Evolutionary conservation across 768 basidiomycete genomes (phyloP), one percentile per base, ranked within the genome.

Genomic region (Butyriboletus loyo): DNA sequence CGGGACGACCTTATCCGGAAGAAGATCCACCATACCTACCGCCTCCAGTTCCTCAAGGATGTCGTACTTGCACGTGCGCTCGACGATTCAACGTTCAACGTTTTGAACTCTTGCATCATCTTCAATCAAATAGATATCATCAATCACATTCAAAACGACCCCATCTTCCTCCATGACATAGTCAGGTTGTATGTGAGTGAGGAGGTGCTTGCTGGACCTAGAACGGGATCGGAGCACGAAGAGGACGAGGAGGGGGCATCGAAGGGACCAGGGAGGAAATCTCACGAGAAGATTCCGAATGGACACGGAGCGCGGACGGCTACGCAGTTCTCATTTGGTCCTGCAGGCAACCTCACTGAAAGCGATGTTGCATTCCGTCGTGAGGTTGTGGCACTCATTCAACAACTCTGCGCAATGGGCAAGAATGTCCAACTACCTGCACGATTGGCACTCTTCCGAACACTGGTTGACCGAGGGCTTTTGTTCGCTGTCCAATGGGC

Each of bases 81-180:
- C 44, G 97, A 99, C 63, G 97, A 99, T 69, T 88, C 91, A 2
- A 98, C 95, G 0, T 96, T 98, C 79, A 93, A 92, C 64, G 92
- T 97, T 62, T 82, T 98, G 65, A 98, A 94, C 72, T 94, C 92
- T 2, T 91, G 91, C 72, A 93, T 99, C 69, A 92, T 98, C 66
- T 98, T 95, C 81, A 97, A 98, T 73, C 96, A 99, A 69, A 93
- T 96, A 62, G 97, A 99, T 71, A 98, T 99, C 64, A 94, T 99
- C 64, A 83, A 79, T 44, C 85, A 96, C 64, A 81, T 98, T 31
- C 89, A 93, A 66, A 80, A 78, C 52, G 90, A 97, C 61, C 79
- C 79, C 2, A 66, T 71, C 11, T 89, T 98, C 66, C 75, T 98
- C 32, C 77, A 78, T 31, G 87, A 93, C 43, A 79, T 98, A 14